Evolutionary conservation across 805 yeast genomes (phyloP), one percentile per base, ranked within the genome.

Genomic region (Ogataea polymorpha): DNA sequence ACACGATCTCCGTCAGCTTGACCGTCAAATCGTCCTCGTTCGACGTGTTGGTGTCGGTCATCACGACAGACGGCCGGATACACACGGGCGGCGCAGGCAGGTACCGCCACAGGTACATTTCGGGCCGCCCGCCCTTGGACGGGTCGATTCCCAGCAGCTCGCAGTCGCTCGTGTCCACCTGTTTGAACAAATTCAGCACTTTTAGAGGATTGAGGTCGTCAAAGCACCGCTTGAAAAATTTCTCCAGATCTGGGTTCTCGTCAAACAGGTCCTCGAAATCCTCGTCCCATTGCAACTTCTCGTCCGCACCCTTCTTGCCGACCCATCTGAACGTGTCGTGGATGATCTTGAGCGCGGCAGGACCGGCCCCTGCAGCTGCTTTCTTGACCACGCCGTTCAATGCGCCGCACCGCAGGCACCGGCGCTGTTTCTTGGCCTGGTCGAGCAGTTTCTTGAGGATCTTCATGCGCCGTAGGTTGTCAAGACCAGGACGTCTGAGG

Each of bases 1-100:
- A 91, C 20, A 90, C 98, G 48, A 93, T 87, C 66, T 93, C 99
- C 0, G 98, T 88, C 44, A 93, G 70, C 60, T 93, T 93, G 23
- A 90, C 96, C 0, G 99, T 93, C 50, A 93, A 70, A 66, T 95
- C 99, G 66, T 93, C 99, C 68, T 93, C 99, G 65, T 93, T 93
- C 14, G 95, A 83, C 23, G 95, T 93, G 18, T 85, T 79, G 5
- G 82, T 76, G 51, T 86, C 95, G 60, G 86, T 89, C 90, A 87
- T 88, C 70, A 81, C 72, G 23, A 93, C 98, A 4, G 98, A 90
- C 3, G 99, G 99, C 51, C 99, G 79, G 41, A 93, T 93, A 72
- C 99, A 93, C 14, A 95, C 97, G 0, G 99, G 99, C 1, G 99
- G 99, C 0, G 98, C 98, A 0, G 99, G 99, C 40, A 93, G 74